phyloP scores from a whole-genome alignment of 106 monocot genomes.

The Iris macrosiphon region DNA sequence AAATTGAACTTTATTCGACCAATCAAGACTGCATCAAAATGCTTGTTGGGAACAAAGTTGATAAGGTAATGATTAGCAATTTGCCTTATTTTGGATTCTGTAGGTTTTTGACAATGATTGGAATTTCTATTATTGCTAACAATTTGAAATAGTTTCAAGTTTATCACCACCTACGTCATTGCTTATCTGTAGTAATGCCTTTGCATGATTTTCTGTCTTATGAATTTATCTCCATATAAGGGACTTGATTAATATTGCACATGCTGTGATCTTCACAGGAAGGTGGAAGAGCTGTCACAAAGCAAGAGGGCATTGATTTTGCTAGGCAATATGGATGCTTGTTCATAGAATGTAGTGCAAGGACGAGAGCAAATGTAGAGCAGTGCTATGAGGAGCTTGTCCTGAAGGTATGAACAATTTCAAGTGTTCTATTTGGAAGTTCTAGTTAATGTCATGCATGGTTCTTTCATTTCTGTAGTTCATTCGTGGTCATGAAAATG shows the following conservation, averaged over 20 bases:
- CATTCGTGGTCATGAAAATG: too few species aligned
- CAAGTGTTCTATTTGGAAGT: not conserved
- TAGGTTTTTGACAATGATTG: not conserved
- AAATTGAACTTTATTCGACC: conserved; percentile 65
- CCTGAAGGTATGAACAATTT: conserved; percentile 39
- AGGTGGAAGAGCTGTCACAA: conserved; percentile 58
- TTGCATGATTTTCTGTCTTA: not conserved
- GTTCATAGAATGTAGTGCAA: conserved; percentile 73
- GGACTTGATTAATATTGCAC: too few species aligned
- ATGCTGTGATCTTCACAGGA: too few species aligned
- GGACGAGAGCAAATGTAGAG: conserved; percentile 59
- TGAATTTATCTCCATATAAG: too few species aligned
- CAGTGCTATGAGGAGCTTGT: conserved; percentile 80
- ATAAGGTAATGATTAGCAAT: conserved; percentile 36
- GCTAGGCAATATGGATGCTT: conserved; percentile 59
- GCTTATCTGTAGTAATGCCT: too few species aligned
- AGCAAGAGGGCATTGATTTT: conserved; percentile 66
- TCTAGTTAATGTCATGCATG: not conserved
- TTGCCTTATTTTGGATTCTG: not conserved
- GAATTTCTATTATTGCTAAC: too few species aligned
- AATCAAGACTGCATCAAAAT: conserved; percentile 79
- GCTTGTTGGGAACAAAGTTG: conserved; percentile 77
- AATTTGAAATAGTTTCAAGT: too few species aligned
- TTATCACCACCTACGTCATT: too few species aligned
- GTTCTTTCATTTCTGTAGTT: too few species aligned